Evolutionary conservation across 768 basidiomycete species (phyloP).

Genomic region (Paxillus rubicundulus): DNA sequence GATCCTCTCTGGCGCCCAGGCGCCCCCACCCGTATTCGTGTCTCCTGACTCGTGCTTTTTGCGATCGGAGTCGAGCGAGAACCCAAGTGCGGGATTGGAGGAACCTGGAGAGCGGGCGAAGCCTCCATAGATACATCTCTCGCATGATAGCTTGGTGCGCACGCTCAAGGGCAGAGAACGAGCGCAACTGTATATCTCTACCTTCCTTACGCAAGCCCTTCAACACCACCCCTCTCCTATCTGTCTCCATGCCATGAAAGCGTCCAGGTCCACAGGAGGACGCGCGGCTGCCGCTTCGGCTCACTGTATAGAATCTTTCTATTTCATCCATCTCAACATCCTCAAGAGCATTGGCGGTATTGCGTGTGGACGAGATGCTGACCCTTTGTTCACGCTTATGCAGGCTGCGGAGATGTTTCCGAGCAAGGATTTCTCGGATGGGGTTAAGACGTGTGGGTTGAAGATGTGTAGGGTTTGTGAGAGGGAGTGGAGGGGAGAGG

Average conservation of each 20-base stretch:
- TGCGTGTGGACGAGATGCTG: constrained; percentile 68
- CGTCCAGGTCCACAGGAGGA: background rate
- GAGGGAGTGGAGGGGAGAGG: constrained; percentile 42
- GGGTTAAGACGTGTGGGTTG: constrained; percentile 50
- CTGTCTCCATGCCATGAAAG: constrained; percentile 45
- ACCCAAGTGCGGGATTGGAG: background rate
- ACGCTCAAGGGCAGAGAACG: constrained; percentile 64
- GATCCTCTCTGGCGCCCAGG: constrained; percentile 53
- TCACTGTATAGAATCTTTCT: constrained; percentile 65
- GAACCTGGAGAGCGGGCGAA: background rate
- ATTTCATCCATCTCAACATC: constrained; percentile 72
- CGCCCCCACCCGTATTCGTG: constrained; percentile 32
- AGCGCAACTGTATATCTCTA: constrained; percentile 59
- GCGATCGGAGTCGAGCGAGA: background rate
- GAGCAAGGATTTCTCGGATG: constrained; percentile 68
- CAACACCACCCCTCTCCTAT: constrained; percentile 47
- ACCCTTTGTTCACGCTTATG: constrained; percentile 64
- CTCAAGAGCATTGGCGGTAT: constrained; percentile 70
- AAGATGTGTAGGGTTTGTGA: constrained; percentile 53
- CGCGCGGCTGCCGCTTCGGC: constrained; percentile 5
- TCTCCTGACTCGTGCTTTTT: constrained; percentile 17
- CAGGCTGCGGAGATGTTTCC: constrained; percentile 73
- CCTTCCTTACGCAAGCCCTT: constrained; percentile 58
- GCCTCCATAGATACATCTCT: constrained; percentile 27
- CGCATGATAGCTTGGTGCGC: constrained; percentile 38